Evolutionary conservation across 495 filamentous ascomycete species (phyloP), one percentile per base, ranked within the genome.

Genomic region (Hypoxylon perforatum): DNA sequence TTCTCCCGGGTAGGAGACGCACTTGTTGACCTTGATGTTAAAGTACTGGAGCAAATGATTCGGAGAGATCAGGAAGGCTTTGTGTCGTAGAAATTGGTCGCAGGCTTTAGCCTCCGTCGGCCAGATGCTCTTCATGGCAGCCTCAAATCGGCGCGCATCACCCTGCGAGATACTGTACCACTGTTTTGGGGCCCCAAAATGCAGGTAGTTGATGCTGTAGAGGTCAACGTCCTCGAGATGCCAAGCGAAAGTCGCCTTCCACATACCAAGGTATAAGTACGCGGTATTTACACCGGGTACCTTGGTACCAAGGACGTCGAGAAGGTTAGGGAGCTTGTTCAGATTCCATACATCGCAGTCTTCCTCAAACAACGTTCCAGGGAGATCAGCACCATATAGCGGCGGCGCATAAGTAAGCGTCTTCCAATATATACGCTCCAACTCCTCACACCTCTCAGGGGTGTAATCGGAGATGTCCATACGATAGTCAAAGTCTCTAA

Each of bases 241-340:
- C 95, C 95, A 99, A 9, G 95, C 94, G 74, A 99, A 99, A 1
- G 95, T 97, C 17, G 95, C 95, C 73, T 97, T 99, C 95, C 95
- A 99, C 96, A 98, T 98, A 17, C 95, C 95, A 42, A 98, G 82
- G 65, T 99, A 99, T 10, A 99, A 84, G 75, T 99, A 99, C n/a
- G 95, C 94, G 3, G 96, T 98, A 72, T 99, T 99, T 62, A 99
- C 95, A 60, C 95, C 95, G 11, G 95, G 95, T 0, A 99, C 91
- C 64, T 97, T 97, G 36, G 93, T 93, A 17, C 95, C 96, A 1
- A 99, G 81, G 4, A 98, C 92, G 77, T 99, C 96, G 5, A 99
- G 87, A 42, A 99, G 79, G 71, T 97, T 98, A 23, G 91, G 90
- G 18, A 99, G 85, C 73, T 96, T 94, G 57, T 94, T 93, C 9